Percentiles rank a stretch among this genome's conserved stretches.
phyloP scores from a whole-genome alignment of 495 filamentous ascomycete genomes.

The Aspergillus sparsus region DNA sequence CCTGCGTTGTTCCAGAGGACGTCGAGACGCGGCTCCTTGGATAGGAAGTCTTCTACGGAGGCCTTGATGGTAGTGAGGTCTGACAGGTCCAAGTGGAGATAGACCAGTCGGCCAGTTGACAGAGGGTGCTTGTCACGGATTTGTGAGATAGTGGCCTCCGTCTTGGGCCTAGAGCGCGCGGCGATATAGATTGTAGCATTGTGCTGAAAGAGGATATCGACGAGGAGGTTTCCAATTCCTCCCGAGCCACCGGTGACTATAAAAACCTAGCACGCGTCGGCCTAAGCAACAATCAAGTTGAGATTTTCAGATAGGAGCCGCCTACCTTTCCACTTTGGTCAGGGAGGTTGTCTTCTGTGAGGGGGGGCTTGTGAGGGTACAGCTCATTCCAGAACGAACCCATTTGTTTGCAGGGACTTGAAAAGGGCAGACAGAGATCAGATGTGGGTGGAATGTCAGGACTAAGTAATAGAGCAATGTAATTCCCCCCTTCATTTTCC shows the following conservation, averaged over 20 bases:
- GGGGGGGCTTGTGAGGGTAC: constrained; percentile 10
- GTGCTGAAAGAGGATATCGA: constrained; percentile 52
- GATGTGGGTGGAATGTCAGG: too few species aligned
- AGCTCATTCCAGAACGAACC: too few species aligned
- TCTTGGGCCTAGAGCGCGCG: constrained; percentile 49
- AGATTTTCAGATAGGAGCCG: too few species aligned
- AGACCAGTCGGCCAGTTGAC: constrained; percentile 29
- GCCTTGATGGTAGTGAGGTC: constrained; percentile 41
- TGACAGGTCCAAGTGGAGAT: constrained; percentile 43
- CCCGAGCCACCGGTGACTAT: constrained; percentile 57
- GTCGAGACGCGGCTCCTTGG: constrained; percentile 45
- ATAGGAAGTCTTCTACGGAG: constrained; percentile 36
- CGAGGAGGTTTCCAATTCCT: constrained; percentile 58
- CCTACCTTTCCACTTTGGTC: constrained; percentile 50
- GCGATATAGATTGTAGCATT: constrained; percentile 55
- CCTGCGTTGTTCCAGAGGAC: constrained; percentile 68
- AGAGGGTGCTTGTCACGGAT: constrained; percentile 34
- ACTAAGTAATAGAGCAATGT: too few species aligned
- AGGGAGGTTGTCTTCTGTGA: constrained; percentile 43
- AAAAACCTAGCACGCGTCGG: too few species aligned
- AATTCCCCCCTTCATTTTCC: too few species aligned
- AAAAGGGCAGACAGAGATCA: too few species aligned
- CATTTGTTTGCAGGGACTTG: too few species aligned
- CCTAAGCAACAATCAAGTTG: too few species aligned
- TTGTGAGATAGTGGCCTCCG: constrained; percentile 38